These are phyloP conservation scores for Candida labiduridarum DNA, from an alignment of 1,139 yeast species.

Conservation along the genomic window DNA sequence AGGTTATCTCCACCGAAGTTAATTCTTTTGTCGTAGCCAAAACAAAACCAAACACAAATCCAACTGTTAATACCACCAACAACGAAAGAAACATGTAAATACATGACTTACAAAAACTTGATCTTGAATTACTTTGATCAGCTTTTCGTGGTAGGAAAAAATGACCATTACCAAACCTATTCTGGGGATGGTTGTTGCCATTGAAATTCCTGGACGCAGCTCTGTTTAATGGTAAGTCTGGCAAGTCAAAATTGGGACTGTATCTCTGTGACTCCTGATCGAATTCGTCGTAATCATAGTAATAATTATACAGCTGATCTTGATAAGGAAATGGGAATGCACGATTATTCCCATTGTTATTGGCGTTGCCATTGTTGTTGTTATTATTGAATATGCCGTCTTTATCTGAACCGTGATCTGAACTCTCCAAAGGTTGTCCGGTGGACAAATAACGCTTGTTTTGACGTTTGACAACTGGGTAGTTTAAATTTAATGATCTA, in stretches of 20 bases:
- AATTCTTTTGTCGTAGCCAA: constrained; percentile 88
- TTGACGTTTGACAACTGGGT: constrained; percentile 30
- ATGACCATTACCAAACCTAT: constrained; percentile 20
- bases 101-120: constrained; percentile 46
- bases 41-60: constrained; percentile 80
- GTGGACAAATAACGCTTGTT: constrained; percentile 42
- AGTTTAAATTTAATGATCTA: constrained; percentile 43
- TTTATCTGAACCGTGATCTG: constrained; percentile 13
- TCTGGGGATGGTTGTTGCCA: constrained; percentile 9
- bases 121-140: constrained; percentile 6
- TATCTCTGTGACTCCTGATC: constrained; percentile 37
- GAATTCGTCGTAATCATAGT: constrained; percentile 45
- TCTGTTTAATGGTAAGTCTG: constrained; percentile 16
- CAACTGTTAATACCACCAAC: constrained; percentile 58
- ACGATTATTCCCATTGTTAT: constrained; percentile 19
- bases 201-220: constrained; percentile 12
- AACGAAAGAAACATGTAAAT: constrained; percentile 60
- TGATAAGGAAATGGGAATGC: constrained; percentile 61
- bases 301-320: constrained; percentile 32
- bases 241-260: constrained; percentile 20
- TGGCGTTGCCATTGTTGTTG: constrained; percentile 24
- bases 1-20: constrained; percentile 59
- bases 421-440: constrained; percentile 26
- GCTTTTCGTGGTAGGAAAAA: constrained; percentile 37
- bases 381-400: constrained; percentile 7